These are phyloP conservation scores for Sporothrix globosa DNA, from an alignment of 2,329 filamentous ascomycete species.

Conservation along the genomic window DNA sequence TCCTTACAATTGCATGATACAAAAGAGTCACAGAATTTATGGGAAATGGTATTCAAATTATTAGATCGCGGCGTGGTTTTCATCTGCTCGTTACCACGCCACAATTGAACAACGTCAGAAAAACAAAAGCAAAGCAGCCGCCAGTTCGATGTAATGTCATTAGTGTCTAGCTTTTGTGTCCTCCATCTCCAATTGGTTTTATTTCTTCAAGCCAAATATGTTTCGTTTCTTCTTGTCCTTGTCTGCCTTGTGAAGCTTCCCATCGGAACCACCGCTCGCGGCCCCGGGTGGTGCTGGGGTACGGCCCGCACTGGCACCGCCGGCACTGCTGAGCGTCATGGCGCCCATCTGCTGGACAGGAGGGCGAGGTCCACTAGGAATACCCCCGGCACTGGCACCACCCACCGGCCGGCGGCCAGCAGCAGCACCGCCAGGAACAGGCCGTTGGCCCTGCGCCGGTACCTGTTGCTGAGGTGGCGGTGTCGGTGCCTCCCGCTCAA, in stretches of 20 bases:
- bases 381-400: constrained; percentile 40
- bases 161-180: background rate
- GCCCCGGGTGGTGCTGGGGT: constrained; percentile 33
- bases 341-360: constrained; percentile 60
- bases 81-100: background rate
- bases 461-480: constrained; percentile 50
- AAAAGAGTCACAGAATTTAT: background rate
- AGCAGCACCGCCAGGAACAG: constrained; percentile 32
- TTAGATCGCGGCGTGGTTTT: constrained; percentile 4
- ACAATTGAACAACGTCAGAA: background rate
- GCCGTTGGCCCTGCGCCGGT: constrained; percentile 23
- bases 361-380: constrained; percentile 47
- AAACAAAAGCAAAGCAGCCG: background rate
- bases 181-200: background rate
- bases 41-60: constrained; percentile 1
- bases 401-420: constrained; percentile 1
- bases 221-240: constrained; percentile 46
- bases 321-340: constrained; percentile 53
- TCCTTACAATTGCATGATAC: too few relatives aligned
- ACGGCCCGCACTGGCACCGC: constrained; percentile 32
- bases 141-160: constrained; percentile 1
- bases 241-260: constrained; percentile 55
- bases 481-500: constrained; percentile 68
- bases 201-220: constrained; percentile 45
- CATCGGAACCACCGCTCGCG: constrained; percentile 18